phyloP scores from a whole-genome alignment of 2,329 filamentous ascomycete genomes.

The Pseudopithomyces maydicus region DNA sequence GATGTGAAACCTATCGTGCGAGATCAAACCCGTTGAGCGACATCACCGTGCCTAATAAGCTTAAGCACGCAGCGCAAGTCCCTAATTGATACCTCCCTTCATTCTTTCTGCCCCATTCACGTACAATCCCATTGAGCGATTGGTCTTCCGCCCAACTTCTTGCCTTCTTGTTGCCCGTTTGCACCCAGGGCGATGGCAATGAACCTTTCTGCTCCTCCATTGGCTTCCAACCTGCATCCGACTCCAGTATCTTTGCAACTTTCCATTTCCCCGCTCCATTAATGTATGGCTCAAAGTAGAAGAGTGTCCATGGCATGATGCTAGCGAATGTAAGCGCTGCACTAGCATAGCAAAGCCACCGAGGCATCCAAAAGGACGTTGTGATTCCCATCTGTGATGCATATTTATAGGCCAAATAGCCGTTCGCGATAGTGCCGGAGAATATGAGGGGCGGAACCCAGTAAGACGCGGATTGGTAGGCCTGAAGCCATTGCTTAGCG shows the following conservation, averaged over 20 bases:
- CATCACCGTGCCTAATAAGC: too few relatives aligned
- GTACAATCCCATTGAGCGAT: too few relatives aligned
- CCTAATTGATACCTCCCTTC: too few relatives aligned
- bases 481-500: constrained; percentile 48
- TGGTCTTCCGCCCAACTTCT: too few relatives aligned
- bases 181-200: too few relatives aligned
- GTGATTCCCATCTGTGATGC: not conserved
- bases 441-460: constrained; percentile 40
- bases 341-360: too few relatives aligned
- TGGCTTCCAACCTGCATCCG: constrained; percentile 21
- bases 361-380: too few relatives aligned
- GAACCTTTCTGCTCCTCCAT: not conserved
- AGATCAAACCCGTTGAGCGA: too few relatives aligned
- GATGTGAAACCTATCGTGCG: too few relatives aligned
- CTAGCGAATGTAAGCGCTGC: not conserved
- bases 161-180: too few relatives aligned
- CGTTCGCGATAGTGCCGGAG: constrained; percentile 39
- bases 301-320: constrained; percentile 45
- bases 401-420: constrained; percentile 28
- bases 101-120: too few relatives aligned
- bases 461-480: constrained; percentile 30
- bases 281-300: constrained; percentile 47
- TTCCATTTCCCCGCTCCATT: constrained; percentile 49
- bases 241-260: constrained; percentile 37
- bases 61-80: too few relatives aligned